Conservation (phyloP, 768 basidiomycete species). For the Hortiboletus flavorubellus region DNA sequence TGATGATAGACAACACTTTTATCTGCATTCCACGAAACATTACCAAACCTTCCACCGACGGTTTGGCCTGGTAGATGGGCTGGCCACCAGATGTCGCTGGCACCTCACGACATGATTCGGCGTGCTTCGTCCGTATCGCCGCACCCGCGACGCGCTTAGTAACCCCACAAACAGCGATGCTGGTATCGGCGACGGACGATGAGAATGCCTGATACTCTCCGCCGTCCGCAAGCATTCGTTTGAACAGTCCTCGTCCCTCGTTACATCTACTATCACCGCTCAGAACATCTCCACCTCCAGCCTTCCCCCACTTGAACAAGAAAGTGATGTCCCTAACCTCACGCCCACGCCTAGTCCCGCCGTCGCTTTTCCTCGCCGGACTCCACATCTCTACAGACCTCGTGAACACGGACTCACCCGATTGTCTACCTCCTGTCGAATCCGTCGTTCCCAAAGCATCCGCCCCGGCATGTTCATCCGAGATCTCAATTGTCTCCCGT, state of each 20-base stretch:
- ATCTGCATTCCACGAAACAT: no score
- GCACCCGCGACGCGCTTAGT: not conserved
- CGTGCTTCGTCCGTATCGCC: conserved; percentile 1
- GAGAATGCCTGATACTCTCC: conserved; percentile 8
- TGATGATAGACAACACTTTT: no score
- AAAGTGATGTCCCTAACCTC: conserved; percentile 12
- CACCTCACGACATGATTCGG: no score
- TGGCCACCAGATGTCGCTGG: no score
- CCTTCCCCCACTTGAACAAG: conserved; percentile 14
- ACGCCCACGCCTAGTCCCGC: conserved; percentile 23
- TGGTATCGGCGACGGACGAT: conserved; percentile 13
- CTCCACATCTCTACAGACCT: conserved; percentile 43
- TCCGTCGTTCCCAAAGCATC: conserved; percentile 33
- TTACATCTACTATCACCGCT: conserved; percentile 1
- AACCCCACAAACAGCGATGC: conserved; percentile 12
- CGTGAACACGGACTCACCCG: conserved; percentile 42
- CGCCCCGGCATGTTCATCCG: conserved; percentile 36
- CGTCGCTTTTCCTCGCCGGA: conserved; percentile 32
- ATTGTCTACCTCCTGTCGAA: conserved; percentile 25
- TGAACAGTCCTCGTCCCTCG: conserved; percentile 12
- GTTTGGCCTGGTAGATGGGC: no score
- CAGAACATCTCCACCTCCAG: conserved; percentile 20
- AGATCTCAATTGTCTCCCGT: conserved; percentile 40
- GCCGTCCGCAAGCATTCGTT: conserved; percentile 15
- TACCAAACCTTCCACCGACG: no score